These are phyloP conservation scores for Talaromyces sp. DNA, from an alignment of 2,329 filamentous ascomycete species.

Conservation along the genomic window DNA sequence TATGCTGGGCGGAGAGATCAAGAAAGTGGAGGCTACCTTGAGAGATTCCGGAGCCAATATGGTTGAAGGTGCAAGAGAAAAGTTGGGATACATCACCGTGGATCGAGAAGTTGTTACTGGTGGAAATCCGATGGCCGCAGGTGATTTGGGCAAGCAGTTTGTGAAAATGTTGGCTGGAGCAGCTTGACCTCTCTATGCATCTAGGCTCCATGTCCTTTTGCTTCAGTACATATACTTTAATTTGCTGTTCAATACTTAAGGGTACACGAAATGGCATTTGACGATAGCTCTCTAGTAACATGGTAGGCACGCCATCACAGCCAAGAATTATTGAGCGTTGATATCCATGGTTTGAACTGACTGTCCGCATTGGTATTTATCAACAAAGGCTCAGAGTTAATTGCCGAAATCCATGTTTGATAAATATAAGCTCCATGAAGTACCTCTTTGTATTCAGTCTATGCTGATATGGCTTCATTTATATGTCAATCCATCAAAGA, in stretches of 20 bases:
- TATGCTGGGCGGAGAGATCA: conserved; percentile 42
- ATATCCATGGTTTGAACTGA: too few relatives aligned
- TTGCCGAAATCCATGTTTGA: not conserved
- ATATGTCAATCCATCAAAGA: not conserved
- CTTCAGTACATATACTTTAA: too few relatives aligned
- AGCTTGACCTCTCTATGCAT: not conserved
- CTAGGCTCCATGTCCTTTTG: too few relatives aligned
- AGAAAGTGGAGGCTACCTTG: conserved; percentile 42
- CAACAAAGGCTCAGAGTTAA: not conserved
- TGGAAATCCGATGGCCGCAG: conserved; percentile 34
- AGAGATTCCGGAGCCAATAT: conserved; percentile 43
- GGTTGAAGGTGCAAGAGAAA: conserved; percentile 42
- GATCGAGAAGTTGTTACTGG: conserved; percentile 41
- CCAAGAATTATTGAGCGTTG: not conserved
- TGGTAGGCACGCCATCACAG: not conserved
- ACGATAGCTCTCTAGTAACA: not conserved
- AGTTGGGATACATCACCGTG: conserved; percentile 42
- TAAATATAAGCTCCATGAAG: not conserved
- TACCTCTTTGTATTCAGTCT: not conserved
- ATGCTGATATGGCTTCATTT: not conserved
- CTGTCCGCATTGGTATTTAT: not conserved
- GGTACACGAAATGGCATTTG: too few relatives aligned
- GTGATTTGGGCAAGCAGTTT: conserved; percentile 33
- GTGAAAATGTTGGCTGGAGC: conserved; percentile 28
- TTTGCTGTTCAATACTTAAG: not conserved